Base-by-base conservation (phyloP, 2,329 filamentous ascomycete species). In the Trichothecium sympodiale region DNA sequence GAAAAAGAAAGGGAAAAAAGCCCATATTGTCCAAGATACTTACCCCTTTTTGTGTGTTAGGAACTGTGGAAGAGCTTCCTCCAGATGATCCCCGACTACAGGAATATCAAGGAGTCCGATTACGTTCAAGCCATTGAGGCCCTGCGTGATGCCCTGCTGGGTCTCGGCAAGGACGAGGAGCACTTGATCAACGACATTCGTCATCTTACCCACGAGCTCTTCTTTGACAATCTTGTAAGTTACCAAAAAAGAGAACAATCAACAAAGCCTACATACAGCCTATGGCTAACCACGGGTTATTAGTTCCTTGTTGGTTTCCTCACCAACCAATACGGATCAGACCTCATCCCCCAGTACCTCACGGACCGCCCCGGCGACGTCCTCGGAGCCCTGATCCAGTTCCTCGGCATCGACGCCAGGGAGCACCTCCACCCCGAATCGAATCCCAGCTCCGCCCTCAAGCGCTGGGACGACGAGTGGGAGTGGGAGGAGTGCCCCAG, bases 81-180 rank as follows among this genome's bases (percentile, higher is more conserved):
- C 20, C 6, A 10, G 6, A 6, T 25, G 20, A 25, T 25, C 20
- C 20, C 20, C 20, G 20, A 33, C 8, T 29, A 16, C 14, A 17
- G 23, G 10, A 29, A 14, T 9, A 6, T 37, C 12, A 33, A 26
- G 10, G 20, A 33, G 30, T 29, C 10, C 13, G 14, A 37, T 9
- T 37, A 37, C 23, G 10, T 25, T 10, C 10, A 6, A 6, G 20
- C 20, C 20, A 17, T 37, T 15, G 23, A 33, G 30, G 35, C 29
- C 32, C 9, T 30, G 5, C n/a, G 17, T 20, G 17, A 33, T 10
- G 20, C 31, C 7, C 17, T 17, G 15, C 17, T 15, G 4, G 9
- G n/a, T 15, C 31, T 17, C 8, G 17, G 28, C 17, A 31, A 23
- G 15, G 14, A 10, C 5, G n/a, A 28, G 25, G 7, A 29, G 9